These are phyloP conservation scores for Hypseocharis bilobata DNA, from an alignment of 441 rosid genomes.

Conservation along the genomic window DNA sequence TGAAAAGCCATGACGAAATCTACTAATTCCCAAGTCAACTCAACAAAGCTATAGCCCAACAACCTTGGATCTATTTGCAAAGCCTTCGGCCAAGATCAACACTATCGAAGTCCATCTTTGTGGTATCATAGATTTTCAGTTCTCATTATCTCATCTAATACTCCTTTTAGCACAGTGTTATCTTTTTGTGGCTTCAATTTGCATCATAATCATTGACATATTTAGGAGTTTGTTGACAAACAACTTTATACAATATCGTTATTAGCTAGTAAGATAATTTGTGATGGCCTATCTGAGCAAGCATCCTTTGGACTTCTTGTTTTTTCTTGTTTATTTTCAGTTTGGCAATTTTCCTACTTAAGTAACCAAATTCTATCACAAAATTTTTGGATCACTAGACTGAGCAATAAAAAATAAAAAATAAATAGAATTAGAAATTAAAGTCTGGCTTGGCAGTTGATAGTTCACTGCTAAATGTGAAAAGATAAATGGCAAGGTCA, in stretches of 20 bases:
- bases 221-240: constrained; percentile 4
- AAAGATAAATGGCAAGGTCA: background rate
- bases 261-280: too few species aligned
- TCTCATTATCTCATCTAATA: constrained; percentile 13
- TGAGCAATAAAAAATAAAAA: background rate
- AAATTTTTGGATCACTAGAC: background rate
- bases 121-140: constrained; percentile 6
- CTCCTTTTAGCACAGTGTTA: background rate
- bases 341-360: background rate
- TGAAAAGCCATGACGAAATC: background rate
- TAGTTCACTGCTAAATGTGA: background rate
- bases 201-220: constrained; percentile 18
- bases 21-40: background rate
- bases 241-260: constrained; percentile 9
- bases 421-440: background rate
- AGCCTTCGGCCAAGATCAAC: background rate
- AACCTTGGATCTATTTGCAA: background rate
- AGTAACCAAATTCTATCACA: background rate
- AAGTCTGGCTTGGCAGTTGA: background rate
- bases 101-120: constrained; percentile 4
- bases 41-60: background rate
- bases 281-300: background rate
- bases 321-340: background rate
- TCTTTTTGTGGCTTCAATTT: constrained; percentile 8
- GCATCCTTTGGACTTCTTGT: background rate